These are phyloP conservation scores for Phytophthora lateralis DNA, from an alignment of 352 stramenopile genomes.

Conservation along the genomic window DNA sequence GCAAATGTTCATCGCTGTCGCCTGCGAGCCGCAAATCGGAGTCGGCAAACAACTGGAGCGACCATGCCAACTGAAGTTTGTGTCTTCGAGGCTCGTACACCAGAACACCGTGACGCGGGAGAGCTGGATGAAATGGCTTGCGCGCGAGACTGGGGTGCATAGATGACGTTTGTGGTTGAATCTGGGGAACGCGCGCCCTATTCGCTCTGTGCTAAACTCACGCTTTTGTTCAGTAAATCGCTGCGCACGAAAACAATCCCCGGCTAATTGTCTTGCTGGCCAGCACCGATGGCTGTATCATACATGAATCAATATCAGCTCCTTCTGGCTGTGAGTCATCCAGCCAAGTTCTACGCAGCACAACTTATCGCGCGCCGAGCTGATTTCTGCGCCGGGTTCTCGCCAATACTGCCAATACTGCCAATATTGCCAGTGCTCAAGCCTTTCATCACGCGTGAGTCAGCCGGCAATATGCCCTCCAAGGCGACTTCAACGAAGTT, in stretches of 20 bases:
- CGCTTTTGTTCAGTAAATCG: slow-evolving; percentile 7
- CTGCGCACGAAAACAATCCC: background rate
- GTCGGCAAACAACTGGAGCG: background rate
- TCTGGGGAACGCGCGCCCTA: background rate
- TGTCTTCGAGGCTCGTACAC: background rate
- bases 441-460: too few species aligned
- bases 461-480: too few species aligned
- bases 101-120: background rate
- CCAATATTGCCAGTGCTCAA: too few species aligned
- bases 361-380: background rate
- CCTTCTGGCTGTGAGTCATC: too few species aligned
- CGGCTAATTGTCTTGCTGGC: slow-evolving; percentile 3
- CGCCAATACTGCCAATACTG: too few species aligned
- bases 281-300: background rate
- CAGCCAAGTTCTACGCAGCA: background rate
- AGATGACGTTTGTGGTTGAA: slow-evolving; percentile 1
- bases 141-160: background rate
- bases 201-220: slow-evolving; percentile 7
- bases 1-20: background rate
- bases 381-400: background rate
- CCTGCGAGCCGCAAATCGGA: background rate
- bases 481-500: slow-evolving; percentile 1
- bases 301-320: too few species aligned
- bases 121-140: slow-evolving; percentile 1
- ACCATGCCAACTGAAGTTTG: background rate